Evolutionary conservation across 2,329 filamentous ascomycete genomes (phyloP), one percentile per base, ranked within the genome.

Genomic region (Colletotrichum viniferum): DNA sequence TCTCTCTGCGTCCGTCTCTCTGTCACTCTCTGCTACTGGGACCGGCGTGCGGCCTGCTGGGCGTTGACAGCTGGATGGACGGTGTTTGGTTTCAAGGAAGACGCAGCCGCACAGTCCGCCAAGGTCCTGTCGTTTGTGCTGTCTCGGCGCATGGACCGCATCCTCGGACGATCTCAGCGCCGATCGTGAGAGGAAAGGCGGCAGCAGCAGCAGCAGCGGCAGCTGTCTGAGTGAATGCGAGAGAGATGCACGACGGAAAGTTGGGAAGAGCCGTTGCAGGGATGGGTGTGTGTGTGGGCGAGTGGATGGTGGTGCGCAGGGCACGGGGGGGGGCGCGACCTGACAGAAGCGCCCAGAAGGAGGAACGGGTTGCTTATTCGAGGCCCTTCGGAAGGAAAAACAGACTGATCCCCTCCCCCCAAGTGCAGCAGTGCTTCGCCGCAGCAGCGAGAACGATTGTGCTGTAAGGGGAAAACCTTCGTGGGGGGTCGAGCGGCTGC

Each of bases 141-240:
- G 48, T 63, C 43, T 64, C 73, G 56, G 73, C 73, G 69, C 73
- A 75, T 73, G 63, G 73, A 73, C 58, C 69, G 56, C 73, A 73
- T 75, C 24, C 69, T 75, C 73, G 69, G 73, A 75, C 69, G 73
- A 75, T 75, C 69, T 68, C 69, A 75, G 70, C 73, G 69, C 63
- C 58, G 58, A 64, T 75, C 63, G 56, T 32, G 38, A 60, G 63
- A 67, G 24, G 16, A 68, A n/a, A 48, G 43, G 43, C 43, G 21
- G n/a, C 43, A 52, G 43, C 43, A 48, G 38, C 18, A 43, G 26
- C n/a, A 14, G 55, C 7, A 26, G 7, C 13, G 48, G 18, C 13
- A 12, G 24, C 28, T n/a, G 30, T 24, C 30, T n/a, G 26, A n/a
- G 18, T 62, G 30, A 21, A 30, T 21, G 48, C 24, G 56, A 52